Conservation (phyloP, 1,284 basidiomycete genomes). For the Pholiota adiposa region DNA sequence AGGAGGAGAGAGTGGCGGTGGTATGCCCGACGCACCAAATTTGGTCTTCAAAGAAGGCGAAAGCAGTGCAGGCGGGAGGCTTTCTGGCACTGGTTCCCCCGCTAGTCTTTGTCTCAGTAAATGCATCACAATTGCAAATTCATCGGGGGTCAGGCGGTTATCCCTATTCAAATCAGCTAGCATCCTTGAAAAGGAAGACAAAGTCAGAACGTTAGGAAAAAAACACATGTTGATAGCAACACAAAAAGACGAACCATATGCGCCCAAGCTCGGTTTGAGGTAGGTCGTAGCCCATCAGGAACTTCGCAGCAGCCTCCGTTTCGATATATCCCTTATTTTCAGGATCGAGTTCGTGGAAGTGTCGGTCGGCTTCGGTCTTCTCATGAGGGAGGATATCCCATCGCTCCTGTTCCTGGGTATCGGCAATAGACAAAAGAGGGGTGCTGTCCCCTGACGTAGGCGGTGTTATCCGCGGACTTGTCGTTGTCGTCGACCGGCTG, state of each 20-base stretch:
- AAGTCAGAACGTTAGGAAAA: not conserved
- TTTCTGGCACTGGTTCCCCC: conserved; percentile 77
- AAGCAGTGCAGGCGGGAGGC: conserved; percentile 73
- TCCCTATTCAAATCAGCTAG: conserved; percentile 88
- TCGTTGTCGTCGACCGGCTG: conserved; percentile 10
- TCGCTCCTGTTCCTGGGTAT: not conserved
- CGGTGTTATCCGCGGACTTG: conserved; percentile 5
- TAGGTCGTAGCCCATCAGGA: conserved; percentile 28
- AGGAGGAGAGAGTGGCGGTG: conserved; percentile 10
- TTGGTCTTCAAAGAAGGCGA: conserved; percentile 71
- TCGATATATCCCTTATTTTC: conserved; percentile 31
- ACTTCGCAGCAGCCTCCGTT: conserved; percentile 30
- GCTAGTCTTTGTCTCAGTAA: conserved; percentile 84
- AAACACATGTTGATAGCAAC: not conserved
- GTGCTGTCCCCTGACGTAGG: conserved; percentile 2
- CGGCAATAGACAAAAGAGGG: not conserved
- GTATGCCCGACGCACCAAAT: not conserved
- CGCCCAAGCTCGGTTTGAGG: conserved; percentile 28
- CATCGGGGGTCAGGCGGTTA: conserved; percentile 83
- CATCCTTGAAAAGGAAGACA: not conserved
- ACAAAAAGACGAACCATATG: conserved; percentile 35
- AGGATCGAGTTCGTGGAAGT: conserved; percentile 32
- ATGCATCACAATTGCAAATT: conserved; percentile 94
- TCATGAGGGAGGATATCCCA: conserved; percentile 31
- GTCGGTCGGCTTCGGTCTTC: conserved; percentile 27